phyloP scores from a whole-genome alignment of 2,329 filamentous ascomycete species.

The Fusarium protoensiforme region DNA sequence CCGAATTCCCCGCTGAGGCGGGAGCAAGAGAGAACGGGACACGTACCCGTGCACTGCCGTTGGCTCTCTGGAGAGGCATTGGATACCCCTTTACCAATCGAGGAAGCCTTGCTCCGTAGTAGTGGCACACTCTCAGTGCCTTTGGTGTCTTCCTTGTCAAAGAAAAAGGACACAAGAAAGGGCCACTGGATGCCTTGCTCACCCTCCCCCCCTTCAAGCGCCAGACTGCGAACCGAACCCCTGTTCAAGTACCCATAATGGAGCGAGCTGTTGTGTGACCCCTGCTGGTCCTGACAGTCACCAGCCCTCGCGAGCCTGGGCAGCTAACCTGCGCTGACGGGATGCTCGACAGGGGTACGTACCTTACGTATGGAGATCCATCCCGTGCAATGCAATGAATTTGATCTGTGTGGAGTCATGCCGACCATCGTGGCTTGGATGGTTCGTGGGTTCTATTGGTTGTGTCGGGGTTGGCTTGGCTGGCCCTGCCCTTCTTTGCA shows the following conservation, averaged over 20 bases:
- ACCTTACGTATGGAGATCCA: constrained; percentile 33
- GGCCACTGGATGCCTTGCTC: constrained; percentile 25
- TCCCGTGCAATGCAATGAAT: constrained; percentile 13
- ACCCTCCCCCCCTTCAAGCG: constrained; percentile 10
- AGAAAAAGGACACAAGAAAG: not conserved
- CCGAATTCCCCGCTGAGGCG: not conserved
- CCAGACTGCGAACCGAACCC: constrained; percentile 11
- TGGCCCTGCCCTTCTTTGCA: constrained; percentile 15
- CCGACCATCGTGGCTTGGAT: constrained; percentile 1
- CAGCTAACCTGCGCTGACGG: constrained; percentile 19
- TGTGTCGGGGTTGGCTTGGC: not conserved
- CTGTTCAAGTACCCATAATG: not conserved
- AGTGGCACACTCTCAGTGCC: constrained; percentile 5
- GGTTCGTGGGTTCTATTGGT: constrained; percentile 13
- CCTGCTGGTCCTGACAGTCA: not conserved
- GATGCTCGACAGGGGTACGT: constrained; percentile 20
- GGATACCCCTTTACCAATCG: constrained; percentile 1
- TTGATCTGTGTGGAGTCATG: constrained; percentile 12
- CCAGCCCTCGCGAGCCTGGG: constrained; percentile 17
- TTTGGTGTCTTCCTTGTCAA: not conserved
- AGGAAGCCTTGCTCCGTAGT: not conserved
- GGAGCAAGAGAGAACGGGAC: not conserved
- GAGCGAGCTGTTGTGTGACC: not conserved
- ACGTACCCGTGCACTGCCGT: not conserved
- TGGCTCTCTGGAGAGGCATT: not conserved